phyloP scores from a whole-genome alignment of 176 grass and related monocot species.

The Puccinellia tenuiflora region DNA sequence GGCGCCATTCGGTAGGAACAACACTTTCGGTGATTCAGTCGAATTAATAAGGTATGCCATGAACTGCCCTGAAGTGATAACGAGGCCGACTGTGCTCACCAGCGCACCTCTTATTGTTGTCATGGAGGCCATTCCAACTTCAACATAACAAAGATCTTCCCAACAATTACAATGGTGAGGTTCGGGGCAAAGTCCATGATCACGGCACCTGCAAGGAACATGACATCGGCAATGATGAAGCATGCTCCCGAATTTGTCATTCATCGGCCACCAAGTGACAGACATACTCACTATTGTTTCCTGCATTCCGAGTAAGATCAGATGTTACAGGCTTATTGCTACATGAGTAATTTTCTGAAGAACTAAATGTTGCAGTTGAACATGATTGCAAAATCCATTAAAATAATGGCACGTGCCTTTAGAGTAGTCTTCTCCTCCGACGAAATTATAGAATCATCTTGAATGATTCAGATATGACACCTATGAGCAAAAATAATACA shows the following conservation, averaged over 20 bases:
- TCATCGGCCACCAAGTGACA: slow-evolving; percentile 90
- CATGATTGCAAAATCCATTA: not conserved
- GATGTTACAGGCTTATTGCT: not conserved
- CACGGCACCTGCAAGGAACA: slow-evolving; percentile 65
- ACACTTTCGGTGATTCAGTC: no score
- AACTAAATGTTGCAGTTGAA: not conserved
- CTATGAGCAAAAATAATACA: slow-evolving; percentile 21
- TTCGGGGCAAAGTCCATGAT: slow-evolving; percentile 69
- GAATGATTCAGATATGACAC: slow-evolving; percentile 91
- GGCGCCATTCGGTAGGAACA: no score
- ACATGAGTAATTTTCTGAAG: not conserved
- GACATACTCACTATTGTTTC: slow-evolving; percentile 96
- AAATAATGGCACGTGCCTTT: not conserved
- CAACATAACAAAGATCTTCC: slow-evolving; percentile 81
- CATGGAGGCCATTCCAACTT: slow-evolving; percentile 95
- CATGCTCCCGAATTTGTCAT: slow-evolving; percentile 74
- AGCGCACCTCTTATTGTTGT: no score
- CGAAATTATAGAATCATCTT: slow-evolving; percentile 62
- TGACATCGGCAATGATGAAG: slow-evolving; percentile 60
- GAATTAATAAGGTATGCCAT: no score
- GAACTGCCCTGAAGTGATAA: no score
- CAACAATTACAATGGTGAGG: slow-evolving; percentile 66
- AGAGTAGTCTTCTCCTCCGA: slow-evolving; percentile 62
- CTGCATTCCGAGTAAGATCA: slow-evolving; percentile 27
- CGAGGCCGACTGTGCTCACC: no score